Percentiles rank a stretch among this genome's conserved stretches.
These are phyloP conservation scores for Debaryomycetaceae sp. DNA, from an alignment of 1,139 yeast species.

Conservation along the genomic window DNA sequence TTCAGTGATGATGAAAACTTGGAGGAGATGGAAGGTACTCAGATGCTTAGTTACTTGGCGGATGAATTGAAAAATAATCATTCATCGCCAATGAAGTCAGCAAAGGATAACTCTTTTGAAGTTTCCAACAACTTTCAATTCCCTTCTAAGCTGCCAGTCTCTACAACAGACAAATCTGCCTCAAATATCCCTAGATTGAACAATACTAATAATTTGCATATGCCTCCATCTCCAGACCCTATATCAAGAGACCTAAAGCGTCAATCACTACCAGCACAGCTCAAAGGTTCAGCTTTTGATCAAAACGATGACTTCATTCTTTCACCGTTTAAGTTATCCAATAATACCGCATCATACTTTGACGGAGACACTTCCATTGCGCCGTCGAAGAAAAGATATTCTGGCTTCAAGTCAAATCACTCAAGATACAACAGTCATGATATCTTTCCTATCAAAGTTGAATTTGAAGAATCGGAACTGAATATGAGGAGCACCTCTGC, in stretches of 20 bases:
- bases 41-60: constrained; percentile 17
- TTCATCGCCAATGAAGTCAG: constrained; percentile 26
- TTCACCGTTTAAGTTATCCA: constrained; percentile 40
- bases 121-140: constrained; percentile 23
- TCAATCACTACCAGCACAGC: constrained; percentile 34
- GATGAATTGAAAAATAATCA: constrained; percentile 17
- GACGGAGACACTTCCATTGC: constrained; percentile 15
- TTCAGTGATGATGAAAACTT: constrained; percentile 16
- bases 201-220: constrained; percentile 8
- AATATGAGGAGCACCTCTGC: constrained; percentile 27
- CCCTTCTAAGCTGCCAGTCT: constrained; percentile 10
- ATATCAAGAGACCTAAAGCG: constrained; percentile 22
- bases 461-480: constrained; percentile 29
- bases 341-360: constrained; percentile 14
- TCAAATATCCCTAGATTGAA: constrained; percentile 11
- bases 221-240: constrained; percentile 39
- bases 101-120: constrained; percentile 18
- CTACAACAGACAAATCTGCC: constrained; percentile 7
- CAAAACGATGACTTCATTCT: constrained; percentile 35
- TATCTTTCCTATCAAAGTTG: constrained; percentile 43
- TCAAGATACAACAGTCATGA: constrained; percentile 45
- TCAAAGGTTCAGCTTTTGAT: constrained; percentile 18
- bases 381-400: constrained; percentile 21
- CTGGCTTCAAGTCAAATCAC: constrained; percentile 32
- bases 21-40: constrained; percentile 15